Conservation (phyloP, 179 eudicot genomes). For the Sideroxylon spinosum region DNA sequence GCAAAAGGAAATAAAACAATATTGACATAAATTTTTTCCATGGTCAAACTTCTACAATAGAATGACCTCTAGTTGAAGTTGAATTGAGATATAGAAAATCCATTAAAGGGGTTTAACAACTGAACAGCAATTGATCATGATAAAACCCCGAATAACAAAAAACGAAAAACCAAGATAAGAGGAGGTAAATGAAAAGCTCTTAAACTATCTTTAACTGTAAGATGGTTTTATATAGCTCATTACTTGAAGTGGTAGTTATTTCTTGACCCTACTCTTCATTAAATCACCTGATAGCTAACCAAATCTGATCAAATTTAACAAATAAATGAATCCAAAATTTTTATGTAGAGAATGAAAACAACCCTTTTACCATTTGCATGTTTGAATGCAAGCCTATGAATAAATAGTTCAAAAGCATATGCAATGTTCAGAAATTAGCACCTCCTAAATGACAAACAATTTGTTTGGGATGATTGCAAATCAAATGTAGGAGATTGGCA, state of each 20-base stretch:
- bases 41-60: conserved; percentile 1
- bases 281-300: not conserved
- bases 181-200: not conserved
- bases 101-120: not conserved
- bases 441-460: conserved; percentile 7
- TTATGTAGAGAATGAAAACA: not conserved
- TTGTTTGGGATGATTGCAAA: not conserved
- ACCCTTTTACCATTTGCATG: too few species aligned
- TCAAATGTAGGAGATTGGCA: not conserved
- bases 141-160: not conserved
- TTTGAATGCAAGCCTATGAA: not conserved
- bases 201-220: not conserved
- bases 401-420: not conserved
- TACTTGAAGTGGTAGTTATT: not conserved
- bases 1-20: not conserved
- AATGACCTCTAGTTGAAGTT: not conserved
- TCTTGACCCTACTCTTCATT: not conserved
- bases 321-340: not conserved
- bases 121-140: not conserved
- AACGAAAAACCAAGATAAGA: not conserved
- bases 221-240: not conserved
- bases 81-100: not conserved
- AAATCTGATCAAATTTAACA: not conserved
- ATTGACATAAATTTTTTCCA: not conserved
- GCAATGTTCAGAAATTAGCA: not conserved